phyloP scores from a whole-genome alignment of 805 yeast species.

The Schwanniomyces polymorphus region DNA sequence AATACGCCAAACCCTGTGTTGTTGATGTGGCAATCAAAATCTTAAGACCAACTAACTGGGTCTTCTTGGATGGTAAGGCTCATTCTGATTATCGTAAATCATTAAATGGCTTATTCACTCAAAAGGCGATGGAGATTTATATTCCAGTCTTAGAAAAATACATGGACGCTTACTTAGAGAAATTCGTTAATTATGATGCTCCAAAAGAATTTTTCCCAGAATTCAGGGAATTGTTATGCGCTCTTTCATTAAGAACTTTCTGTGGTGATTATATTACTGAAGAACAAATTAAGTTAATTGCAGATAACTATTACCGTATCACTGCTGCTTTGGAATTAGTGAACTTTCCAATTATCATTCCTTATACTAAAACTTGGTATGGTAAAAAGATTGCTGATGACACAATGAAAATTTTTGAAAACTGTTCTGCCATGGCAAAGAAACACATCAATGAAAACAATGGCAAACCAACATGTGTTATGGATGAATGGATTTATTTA shows the following conservation, averaged over 20 bases:
- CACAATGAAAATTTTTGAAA: constrained; percentile 89
- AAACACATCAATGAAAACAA: constrained; percentile 67
- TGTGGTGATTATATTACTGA: constrained; percentile 95
- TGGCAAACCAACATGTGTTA: constrained; percentile 80
- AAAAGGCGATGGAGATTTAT: constrained; percentile 77
- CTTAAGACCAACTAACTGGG: constrained; percentile 96
- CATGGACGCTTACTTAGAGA: constrained; percentile 78
- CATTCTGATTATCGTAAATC: constrained; percentile 92
- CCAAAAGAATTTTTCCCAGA: constrained; percentile 84
- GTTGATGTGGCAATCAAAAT: constrained; percentile 96
- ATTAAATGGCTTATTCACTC: constrained; percentile 85
- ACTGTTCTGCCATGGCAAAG: constrained; percentile 87
- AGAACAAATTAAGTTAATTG: constrained; percentile 81
- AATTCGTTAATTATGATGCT: constrained; percentile 61
- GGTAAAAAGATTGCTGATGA: constrained; percentile 91
- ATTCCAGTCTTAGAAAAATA: constrained; percentile 81
- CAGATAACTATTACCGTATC: constrained; percentile 88
- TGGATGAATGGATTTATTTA: constrained; percentile 92
- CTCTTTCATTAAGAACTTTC: constrained; percentile 86
- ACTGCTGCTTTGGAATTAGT: constrained; percentile 97
- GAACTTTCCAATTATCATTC: constrained; percentile 94
- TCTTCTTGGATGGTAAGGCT: constrained; percentile 92
- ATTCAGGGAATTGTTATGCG: constrained; percentile 95
- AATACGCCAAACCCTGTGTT: constrained; percentile 93
- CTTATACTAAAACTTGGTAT: constrained; percentile 97